phyloP scores from a whole-genome alignment of 495 filamentous ascomycete species.

The Neurospora sp. region DNA sequence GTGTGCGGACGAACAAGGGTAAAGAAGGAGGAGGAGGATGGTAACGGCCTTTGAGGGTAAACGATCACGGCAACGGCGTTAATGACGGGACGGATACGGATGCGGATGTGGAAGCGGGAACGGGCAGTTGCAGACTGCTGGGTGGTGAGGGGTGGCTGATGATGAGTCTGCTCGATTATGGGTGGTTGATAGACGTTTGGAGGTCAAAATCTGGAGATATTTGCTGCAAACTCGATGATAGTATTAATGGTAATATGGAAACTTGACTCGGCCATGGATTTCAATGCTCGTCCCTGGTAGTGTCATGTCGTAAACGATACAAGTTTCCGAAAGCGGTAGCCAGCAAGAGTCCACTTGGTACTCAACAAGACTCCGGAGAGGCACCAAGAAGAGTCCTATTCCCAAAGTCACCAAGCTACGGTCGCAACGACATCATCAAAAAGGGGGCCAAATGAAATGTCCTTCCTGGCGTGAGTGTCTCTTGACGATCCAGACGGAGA shows the following conservation, averaged over 20 bases:
- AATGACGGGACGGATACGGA: neutral
- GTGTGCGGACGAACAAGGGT: too few relatives aligned
- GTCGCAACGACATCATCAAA: neutral
- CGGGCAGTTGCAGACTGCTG: neutral
- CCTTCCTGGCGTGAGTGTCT: neutral
- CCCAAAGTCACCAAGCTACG: neutral
- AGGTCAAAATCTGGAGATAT: neutral
- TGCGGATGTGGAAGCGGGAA: neutral
- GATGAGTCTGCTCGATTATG: neutral
- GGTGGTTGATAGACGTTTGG: neutral
- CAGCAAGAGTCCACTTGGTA: neutral
- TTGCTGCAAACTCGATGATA: neutral
- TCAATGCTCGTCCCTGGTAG: neutral
- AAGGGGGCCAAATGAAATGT: neutral
- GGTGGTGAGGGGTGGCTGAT: neutral
- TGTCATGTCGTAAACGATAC: neutral
- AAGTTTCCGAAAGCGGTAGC: neutral
- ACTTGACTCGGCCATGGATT: neutral
- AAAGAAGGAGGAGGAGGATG: too few relatives aligned
- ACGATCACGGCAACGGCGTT: neutral
- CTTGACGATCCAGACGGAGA: neutral
- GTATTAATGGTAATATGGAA: neutral
- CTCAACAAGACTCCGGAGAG: neutral
- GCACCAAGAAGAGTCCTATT: neutral
- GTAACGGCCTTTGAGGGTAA: too few relatives aligned